Evolutionary conservation across 805 yeast genomes (phyloP).

Genomic region (Candida xyloterini): DNA sequence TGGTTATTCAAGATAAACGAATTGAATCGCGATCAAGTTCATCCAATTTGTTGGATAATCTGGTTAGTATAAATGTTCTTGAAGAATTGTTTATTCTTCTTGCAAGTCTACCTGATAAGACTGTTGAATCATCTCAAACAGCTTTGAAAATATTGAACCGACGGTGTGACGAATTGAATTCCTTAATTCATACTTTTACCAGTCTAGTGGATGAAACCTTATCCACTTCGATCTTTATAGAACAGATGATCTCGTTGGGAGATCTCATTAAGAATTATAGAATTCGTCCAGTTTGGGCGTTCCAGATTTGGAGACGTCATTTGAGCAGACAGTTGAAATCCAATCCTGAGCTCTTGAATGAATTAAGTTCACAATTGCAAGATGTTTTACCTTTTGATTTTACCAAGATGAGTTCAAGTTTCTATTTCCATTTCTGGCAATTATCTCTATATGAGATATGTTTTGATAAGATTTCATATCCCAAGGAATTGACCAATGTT

Average conservation of each 20-base stretch:
- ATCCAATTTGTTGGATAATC: slow-evolving; percentile 42
- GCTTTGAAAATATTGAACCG: slow-evolving; percentile 67
- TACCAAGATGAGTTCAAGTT: slow-evolving; percentile 33
- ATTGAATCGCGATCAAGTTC: slow-evolving; percentile 47
- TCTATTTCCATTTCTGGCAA: slow-evolving; percentile 71
- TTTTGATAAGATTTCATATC: slow-evolving; percentile 49
- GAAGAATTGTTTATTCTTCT: slow-evolving; percentile 68
- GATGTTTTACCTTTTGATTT: slow-evolving; percentile 20
- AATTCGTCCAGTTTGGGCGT: slow-evolving; percentile 61
- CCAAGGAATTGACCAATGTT: slow-evolving; percentile 41
- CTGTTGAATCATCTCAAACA: slow-evolving; percentile 38
- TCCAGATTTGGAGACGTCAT: slow-evolving; percentile 69
- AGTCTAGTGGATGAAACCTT: slow-evolving; percentile 56
- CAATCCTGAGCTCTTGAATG: slow-evolving; percentile 8
- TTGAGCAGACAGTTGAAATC: slow-evolving; percentile 28
- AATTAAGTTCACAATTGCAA: slow-evolving; percentile 17
- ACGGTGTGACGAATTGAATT: slow-evolving; percentile 66
- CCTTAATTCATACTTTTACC: slow-evolving; percentile 62
- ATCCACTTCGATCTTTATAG: slow-evolving; percentile 30
- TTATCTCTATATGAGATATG: slow-evolving; percentile 68
- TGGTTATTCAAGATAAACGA: slow-evolving; percentile 59
- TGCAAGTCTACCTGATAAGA: slow-evolving; percentile 43
- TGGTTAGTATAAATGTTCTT: slow-evolving; percentile 43
- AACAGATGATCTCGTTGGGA: slow-evolving; percentile 39
- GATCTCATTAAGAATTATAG: slow-evolving; percentile 41